Evolutionary conservation across 2,329 filamentous ascomycete genomes (phyloP).

Genomic region (Thielaviopsis ethacetica): DNA sequence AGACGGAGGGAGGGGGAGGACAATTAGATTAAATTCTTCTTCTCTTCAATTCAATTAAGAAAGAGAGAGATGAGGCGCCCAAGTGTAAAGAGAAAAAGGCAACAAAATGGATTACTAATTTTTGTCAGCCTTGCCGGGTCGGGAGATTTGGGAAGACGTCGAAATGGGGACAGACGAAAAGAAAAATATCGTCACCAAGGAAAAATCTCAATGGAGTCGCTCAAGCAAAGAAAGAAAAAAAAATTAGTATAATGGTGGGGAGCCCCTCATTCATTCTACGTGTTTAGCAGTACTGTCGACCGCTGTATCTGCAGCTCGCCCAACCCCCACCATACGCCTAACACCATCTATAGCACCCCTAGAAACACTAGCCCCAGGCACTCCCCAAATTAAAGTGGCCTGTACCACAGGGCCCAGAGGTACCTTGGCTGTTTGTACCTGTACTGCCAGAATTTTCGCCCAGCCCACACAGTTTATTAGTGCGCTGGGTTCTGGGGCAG

Average conservation of each 20-base stretch:
- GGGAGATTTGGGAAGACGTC: background rate
- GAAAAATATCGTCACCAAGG: background rate
- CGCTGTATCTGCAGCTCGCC: no score
- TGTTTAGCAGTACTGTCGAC: no score
- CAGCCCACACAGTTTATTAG: background rate
- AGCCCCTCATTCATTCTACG: background rate
- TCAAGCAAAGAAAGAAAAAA: background rate
- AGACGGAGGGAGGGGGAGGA: background rate
- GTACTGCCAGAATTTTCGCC: background rate
- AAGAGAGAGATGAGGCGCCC: background rate
- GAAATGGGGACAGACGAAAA: background rate
- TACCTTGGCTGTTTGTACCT: background rate
- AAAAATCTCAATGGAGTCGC: background rate
- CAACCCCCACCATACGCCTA: background rate
- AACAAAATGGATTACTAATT: background rate
- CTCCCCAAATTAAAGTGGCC: no score
- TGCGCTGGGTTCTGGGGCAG: background rate
- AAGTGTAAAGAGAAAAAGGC: background rate
- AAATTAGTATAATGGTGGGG: background rate
- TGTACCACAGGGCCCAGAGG: no score
- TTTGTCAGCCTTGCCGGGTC: background rate
- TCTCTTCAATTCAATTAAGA: slow-evolving; percentile 3
- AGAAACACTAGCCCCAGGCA: no score
- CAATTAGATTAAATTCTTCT: background rate
- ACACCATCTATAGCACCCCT: no score